These are phyloP conservation scores for Glonium stellatum DNA, from an alignment of 495 filamentous ascomycete genomes.

Conservation along the genomic window DNA sequence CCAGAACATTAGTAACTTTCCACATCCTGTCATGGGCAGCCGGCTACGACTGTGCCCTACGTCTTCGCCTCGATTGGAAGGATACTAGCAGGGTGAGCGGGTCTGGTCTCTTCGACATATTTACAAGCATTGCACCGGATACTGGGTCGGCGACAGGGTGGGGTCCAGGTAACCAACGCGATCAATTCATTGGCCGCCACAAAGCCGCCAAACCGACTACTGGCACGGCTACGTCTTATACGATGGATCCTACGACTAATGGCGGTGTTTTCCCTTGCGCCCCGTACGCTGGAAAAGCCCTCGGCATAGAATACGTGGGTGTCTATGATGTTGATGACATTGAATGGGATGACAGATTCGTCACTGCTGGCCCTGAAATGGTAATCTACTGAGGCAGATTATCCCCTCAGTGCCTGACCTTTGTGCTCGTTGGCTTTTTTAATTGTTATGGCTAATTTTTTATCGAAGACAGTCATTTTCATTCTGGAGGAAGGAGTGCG, in stretches of 20 bases:
- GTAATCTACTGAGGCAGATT: not conserved
- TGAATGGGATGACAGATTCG: slow-evolving; percentile 1
- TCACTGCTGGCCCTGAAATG: not conserved
- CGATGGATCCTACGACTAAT: not conserved
- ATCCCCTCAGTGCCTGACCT: no score
- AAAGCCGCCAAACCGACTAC: not conserved
- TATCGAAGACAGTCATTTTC: not conserved
- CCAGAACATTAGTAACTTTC: slow-evolving; percentile 14
- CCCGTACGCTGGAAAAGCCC: not conserved
- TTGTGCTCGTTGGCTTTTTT: no score
- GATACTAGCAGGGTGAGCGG: not conserved
- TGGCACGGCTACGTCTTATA: not conserved
- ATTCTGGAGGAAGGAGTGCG: no score
- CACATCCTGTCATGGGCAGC: slow-evolving; percentile 2
- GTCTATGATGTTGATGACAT: slow-evolving; percentile 9
- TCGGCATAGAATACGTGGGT: slow-evolving; percentile 7
- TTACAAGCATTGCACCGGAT: not conserved
- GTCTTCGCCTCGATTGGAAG: slow-evolving; percentile 4
- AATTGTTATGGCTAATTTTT: not conserved
- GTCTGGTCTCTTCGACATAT: slow-evolving; percentile 7
- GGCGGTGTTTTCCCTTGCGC: slow-evolving; percentile 3
- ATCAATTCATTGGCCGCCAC: not conserved
- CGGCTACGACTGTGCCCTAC: slow-evolving; percentile 6
- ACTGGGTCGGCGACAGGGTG: not conserved
- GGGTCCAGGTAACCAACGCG: slow-evolving; percentile 15